phyloP scores from a whole-genome alignment of 352 stramenopile genomes.

The Peronospora destructor region DNA sequence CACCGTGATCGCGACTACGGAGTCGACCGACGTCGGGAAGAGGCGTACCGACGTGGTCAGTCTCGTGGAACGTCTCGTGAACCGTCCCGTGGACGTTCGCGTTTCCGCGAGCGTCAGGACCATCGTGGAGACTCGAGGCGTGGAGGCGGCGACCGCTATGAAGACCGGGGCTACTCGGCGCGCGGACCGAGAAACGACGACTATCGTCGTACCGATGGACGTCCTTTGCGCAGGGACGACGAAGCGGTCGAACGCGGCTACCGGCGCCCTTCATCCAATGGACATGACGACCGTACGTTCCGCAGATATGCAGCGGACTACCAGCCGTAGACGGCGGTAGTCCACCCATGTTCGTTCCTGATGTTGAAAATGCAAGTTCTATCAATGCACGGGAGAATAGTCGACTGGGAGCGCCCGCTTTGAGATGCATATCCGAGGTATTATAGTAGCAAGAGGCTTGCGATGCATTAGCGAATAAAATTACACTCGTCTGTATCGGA shows the following conservation, averaged over 20 bases:
- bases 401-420: not conserved
- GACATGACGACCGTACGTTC: conserved; percentile 50
- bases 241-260: conserved; percentile 35
- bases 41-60: conserved; percentile 14
- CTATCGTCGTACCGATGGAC: conserved; percentile 15
- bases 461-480: conserved; percentile 10
- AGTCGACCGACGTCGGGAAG: conserved; percentile 17
- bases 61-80: conserved; percentile 7
- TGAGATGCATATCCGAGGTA: conserved; percentile 5
- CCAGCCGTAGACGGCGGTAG: conserved; percentile 22
- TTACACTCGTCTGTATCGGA: conserved; percentile 22
- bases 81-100: conserved; percentile 9
- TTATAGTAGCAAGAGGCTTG: conserved; percentile 15
- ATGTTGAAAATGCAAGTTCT: conserved; percentile 10
- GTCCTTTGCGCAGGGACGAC: conserved; percentile 21
- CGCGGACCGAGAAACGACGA: conserved; percentile 18
- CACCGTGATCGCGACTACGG: conserved; percentile 11
- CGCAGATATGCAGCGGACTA: conserved; percentile 47
- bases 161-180: conserved; percentile 33
- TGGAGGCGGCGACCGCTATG: conserved; percentile 23
- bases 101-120: conserved; percentile 24
- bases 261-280: conserved; percentile 29
- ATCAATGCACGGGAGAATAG: conserved; percentile 1
- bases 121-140: conserved; percentile 19
- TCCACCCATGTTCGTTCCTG: conserved; percentile 3